phyloP scores from a whole-genome alignment of 352 stramenopile genomes.

The Aphanomyces cochlioides region DNA sequence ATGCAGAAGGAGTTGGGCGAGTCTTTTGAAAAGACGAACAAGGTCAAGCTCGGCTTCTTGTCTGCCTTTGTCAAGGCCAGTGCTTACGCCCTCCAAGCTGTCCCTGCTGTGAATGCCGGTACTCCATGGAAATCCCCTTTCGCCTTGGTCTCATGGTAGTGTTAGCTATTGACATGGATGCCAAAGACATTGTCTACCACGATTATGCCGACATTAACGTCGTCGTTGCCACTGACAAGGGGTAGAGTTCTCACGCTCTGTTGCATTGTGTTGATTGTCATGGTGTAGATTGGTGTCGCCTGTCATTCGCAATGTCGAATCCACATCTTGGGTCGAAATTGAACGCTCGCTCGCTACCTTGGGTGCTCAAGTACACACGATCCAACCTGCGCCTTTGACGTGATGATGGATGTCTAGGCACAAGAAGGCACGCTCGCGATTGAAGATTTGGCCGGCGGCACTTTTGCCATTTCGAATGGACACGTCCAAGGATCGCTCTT shows the following conservation, averaged over 20 bases:
- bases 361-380: slow-evolving; percentile 35
- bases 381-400: background rate
- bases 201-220: slow-evolving; percentile 99
- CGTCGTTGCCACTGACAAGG: slow-evolving; percentile 92
- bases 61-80: slow-evolving; percentile 97
- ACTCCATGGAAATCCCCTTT: slow-evolving; percentile 23
- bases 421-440: slow-evolving; percentile 61
- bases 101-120: slow-evolving; percentile 97
- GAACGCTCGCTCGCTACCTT: slow-evolving; percentile 94
- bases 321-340: slow-evolving; percentile 94
- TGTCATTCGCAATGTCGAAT: slow-evolving; percentile 97
- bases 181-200: slow-evolving; percentile 99
- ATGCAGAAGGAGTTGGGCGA: slow-evolving; percentile 88
- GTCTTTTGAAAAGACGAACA: slow-evolving; percentile 95
- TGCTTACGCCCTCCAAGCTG: slow-evolving; percentile 86
- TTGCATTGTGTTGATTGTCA: background rate
- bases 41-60: slow-evolving; percentile 99
- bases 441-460: slow-evolving; percentile 96
- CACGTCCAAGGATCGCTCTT: slow-evolving; percentile 96
- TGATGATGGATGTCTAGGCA: slow-evolving; percentile 36
- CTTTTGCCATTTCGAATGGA: slow-evolving; percentile 98
- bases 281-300: slow-evolving; percentile 92
- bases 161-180: slow-evolving; percentile 94
- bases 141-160: slow-evolving; percentile 24
- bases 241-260: slow-evolving; percentile 41